Evolutionary conservation across 73 alveolate species (phyloP).

Genomic region (Paramecium bursaria): DNA sequence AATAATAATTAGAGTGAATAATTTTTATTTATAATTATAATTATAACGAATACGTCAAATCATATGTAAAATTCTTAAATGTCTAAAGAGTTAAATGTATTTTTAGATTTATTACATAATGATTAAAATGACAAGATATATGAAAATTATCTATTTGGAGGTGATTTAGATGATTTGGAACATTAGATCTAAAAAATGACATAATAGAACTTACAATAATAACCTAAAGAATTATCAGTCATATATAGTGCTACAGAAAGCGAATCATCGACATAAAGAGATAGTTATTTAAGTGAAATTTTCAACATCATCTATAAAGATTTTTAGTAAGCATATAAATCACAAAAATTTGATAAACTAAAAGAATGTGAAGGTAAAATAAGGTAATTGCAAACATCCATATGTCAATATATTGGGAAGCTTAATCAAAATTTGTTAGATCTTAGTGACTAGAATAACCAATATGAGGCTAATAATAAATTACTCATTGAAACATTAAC

Average conservation of each 20-base stretch:
- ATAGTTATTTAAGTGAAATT: neutral
- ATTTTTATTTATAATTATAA: no score
- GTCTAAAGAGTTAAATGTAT: slow-evolving; percentile 38
- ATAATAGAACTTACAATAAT: no score
- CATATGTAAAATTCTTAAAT: no score
- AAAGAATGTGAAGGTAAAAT: neutral
- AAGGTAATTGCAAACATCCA: neutral
- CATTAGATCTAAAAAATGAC: neutral
- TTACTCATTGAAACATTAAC: slow-evolving; percentile 11
- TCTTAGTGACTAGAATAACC: neutral
- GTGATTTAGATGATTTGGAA: slow-evolving; percentile 45
- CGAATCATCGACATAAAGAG: slow-evolving; percentile 45
- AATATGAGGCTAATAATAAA: slow-evolving; percentile 34
- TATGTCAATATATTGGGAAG: slow-evolving; percentile 11
- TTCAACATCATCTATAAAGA: slow-evolving; percentile 1
- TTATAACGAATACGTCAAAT: no score
- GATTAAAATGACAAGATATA: slow-evolving; percentile 3
- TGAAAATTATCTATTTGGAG: slow-evolving; percentile 42
- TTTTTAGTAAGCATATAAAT: neutral
- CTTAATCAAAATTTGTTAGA: slow-evolving; percentile 6
- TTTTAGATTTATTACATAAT: slow-evolving; percentile 31
- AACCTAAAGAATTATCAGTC: slow-evolving; percentile 27
- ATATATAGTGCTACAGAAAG: slow-evolving; percentile 57
- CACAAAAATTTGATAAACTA: neutral
- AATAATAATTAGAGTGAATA: no score